phyloP scores from a whole-genome alignment of 2,329 filamentous ascomycete species.

The Penicillium brasilianum region DNA sequence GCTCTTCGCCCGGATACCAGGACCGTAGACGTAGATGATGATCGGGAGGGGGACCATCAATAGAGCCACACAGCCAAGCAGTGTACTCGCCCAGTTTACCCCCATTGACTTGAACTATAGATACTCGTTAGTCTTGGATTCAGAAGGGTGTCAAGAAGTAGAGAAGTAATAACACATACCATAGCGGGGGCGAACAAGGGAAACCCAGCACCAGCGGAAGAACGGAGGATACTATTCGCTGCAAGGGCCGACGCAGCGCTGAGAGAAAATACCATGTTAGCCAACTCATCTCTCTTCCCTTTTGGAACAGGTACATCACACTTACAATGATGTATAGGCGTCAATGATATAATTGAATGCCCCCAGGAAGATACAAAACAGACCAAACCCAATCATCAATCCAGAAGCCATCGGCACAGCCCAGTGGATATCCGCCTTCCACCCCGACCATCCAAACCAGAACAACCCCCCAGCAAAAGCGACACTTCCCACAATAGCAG shows the following conservation, averaged over 20 bases:
- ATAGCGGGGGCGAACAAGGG: slow-evolving; percentile 44
- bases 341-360: slow-evolving; percentile 65
- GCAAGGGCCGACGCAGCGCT: slow-evolving; percentile 55
- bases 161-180: slow-evolving; percentile 26
- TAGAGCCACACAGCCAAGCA: slow-evolving; percentile 38
- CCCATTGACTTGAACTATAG: slow-evolving; percentile 49
- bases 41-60: slow-evolving; percentile 41
- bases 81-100: slow-evolving; percentile 39
- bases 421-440: slow-evolving; percentile 48
- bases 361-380: slow-evolving; percentile 62
- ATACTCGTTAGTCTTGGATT: slow-evolving; percentile 5
- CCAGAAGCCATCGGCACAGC: slow-evolving; percentile 50
- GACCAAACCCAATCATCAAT: slow-evolving; percentile 60
- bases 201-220: slow-evolving; percentile 42
- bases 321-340: slow-evolving; percentile 59
- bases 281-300: neutral
- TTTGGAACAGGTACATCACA: neutral
- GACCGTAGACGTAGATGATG: slow-evolving; percentile 42
- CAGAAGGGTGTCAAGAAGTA: no score
- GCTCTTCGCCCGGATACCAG: slow-evolving; percentile 39
- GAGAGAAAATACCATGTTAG: slow-evolving; percentile 1
- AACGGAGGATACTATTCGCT: slow-evolving; percentile 56
- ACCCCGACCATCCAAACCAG: slow-evolving; percentile 78
- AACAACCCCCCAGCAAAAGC: slow-evolving; percentile 68
- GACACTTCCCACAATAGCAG: slow-evolving; percentile 58